phyloP scores from a whole-genome alignment of 202 grass and related monocot species.

The Sporobolus alterniflorus region DNA sequence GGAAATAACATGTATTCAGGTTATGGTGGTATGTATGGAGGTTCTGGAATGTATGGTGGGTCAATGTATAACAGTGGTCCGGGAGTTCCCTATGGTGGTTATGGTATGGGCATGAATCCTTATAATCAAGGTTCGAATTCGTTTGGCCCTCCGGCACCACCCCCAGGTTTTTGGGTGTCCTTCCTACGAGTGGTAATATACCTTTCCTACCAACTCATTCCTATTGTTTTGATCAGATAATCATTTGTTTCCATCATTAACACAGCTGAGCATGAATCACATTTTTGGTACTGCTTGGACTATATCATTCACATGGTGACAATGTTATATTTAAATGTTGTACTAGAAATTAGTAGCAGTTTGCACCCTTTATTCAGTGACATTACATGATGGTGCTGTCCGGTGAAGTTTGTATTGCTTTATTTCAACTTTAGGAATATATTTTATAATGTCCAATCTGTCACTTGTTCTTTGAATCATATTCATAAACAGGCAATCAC shows the following conservation, averaged over 20 bases:
- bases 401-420: neutral
- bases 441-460: neutral
- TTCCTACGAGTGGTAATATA: constrained; percentile 85
- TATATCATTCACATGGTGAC: neutral
- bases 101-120: constrained; percentile 51
- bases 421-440: neutral
- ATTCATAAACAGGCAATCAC: neutral
- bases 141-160: constrained; percentile 71
- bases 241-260: neutral
- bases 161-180: constrained; percentile 90
- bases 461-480: neutral
- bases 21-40: constrained; percentile 62
- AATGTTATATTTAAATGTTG: neutral
- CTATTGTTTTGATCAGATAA: neutral
- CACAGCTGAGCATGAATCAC: neutral
- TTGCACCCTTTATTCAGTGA: neutral
- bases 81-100: constrained; percentile 58
- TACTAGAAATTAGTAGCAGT: neutral
- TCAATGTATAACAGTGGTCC: constrained; percentile 58
- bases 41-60: constrained; percentile 74
- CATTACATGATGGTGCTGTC: neutral
- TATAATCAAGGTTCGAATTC: constrained; percentile 76
- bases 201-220: neutral
- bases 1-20: constrained; percentile 79
- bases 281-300: neutral